Percentiles rank a stretch among this genome's conserved stretches.
Evolutionary conservation across 345 rosid genomes (phyloP).

Genomic region (Euphorbia tirucalli): DNA sequence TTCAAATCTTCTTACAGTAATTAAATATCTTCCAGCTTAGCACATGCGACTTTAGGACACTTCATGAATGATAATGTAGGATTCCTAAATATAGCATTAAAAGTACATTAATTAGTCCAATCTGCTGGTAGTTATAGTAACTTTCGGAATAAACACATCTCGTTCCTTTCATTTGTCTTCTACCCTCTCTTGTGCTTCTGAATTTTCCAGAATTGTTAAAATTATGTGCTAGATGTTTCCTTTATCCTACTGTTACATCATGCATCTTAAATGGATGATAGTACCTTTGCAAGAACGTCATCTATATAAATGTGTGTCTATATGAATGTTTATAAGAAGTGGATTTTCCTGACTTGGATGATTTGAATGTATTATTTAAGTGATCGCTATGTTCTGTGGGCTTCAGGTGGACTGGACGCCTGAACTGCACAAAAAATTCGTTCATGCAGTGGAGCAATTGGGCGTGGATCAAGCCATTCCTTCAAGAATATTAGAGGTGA

Average conservation of each 20-base stretch:
- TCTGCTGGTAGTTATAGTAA: background rate
- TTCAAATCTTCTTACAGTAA: too few relatives aligned
- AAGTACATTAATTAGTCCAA: background rate
- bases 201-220: too few relatives aligned
- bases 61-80: background rate
- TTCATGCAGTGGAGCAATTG: slow-evolving; percentile 81
- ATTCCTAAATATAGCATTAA: background rate
- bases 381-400: slow-evolving; percentile 7
- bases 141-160: background rate
- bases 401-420: slow-evolving; percentile 92
- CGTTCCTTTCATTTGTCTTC: background rate
- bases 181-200: too few relatives aligned
- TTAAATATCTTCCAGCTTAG: background rate
- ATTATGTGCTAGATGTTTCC: too few relatives aligned
- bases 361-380: background rate
- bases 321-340: too few relatives aligned
- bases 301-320: background rate
- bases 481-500: slow-evolving; percentile 88
- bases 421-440: slow-evolving; percentile 87
- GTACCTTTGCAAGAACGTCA: background rate
- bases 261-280: background rate
- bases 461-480: slow-evolving; percentile 96
- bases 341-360: background rate
- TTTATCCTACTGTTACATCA: background rate
- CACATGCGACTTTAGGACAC: background rate